Evolutionary conservation across 768 basidiomycete genomes (phyloP), one percentile per base, ranked within the genome.

Genomic region (Russula earlei): DNA sequence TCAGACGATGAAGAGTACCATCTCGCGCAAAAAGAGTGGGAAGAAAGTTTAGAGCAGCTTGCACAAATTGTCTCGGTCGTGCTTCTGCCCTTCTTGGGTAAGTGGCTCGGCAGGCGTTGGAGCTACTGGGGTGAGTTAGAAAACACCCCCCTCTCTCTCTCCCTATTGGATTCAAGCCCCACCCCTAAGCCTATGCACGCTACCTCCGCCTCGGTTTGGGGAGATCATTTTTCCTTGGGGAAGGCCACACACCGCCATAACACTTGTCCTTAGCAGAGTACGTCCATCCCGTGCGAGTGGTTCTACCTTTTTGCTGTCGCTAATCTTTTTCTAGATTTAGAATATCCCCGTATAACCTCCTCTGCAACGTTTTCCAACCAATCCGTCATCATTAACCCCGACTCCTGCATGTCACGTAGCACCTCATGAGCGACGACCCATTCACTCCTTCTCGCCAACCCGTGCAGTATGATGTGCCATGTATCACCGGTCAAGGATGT

Each of bases 21-120:
- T 38, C 73, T 85, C 45, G 87, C 88, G 2, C 87, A 93, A 69
- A 78, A 86, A 67, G 93, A 96, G 72, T 95, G 93, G 93, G 85
- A 92, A 64, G 93, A 96, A 69, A 89, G 86, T 65, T 65, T 95
- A 48, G 72, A 83, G 58, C 91, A 96, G 67, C 77, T 96, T 43
- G 84, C 87, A 66, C 80, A 91, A 67, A 79, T 95, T 19, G 70
- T 89, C 50, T 79, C 86, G 36, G 75, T 91, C 54, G 84, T 94
- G 24, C 73, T 94, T 44, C 72, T 96, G 55, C 93, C 93, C 2
- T 86, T 83, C 72, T 68, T 92, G 56, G 93, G 93, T 51, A 93
- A 90, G 67, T 95, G 83, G 80, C 67, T 93, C 34, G 93, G 93
- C 29, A 76, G 93, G 65, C 79, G 79, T 67, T 91, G 86, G 78